A percentile compares a stretch with the other conserved stretches of the same genome.
phyloP scores from a whole-genome alignment of 345 rosid species.

The Boechera divaricarpa region DNA sequence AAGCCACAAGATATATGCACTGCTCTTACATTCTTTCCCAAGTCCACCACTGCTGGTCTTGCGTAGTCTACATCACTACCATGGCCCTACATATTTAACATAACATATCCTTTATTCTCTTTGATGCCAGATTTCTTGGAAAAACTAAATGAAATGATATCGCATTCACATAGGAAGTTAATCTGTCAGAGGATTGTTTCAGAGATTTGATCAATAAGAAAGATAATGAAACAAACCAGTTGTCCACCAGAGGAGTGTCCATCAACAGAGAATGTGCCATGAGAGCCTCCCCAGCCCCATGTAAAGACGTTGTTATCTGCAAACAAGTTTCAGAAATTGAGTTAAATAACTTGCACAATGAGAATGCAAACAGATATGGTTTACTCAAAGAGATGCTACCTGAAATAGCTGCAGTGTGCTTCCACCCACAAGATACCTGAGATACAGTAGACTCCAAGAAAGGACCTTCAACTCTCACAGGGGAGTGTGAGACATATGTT shows the following conservation, averaged over 20 bases:
- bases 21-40: constrained; percentile 65
- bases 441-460: constrained; percentile 61
- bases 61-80: constrained; percentile 84
- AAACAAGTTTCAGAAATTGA: constrained; percentile 20
- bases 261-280: constrained; percentile 91
- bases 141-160: neutral
- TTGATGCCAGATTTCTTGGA: neutral
- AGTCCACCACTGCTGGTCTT: constrained; percentile 58
- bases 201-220: constrained; percentile 23
- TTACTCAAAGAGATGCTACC: constrained; percentile 51
- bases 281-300: constrained; percentile 99
- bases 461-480: constrained; percentile 83
- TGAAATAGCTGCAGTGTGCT: constrained; percentile 94
- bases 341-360: constrained; percentile 8
- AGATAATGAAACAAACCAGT: constrained; percentile 63
- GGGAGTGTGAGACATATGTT: constrained; percentile 58
- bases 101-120: neutral
- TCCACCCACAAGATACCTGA: constrained; percentile 98
- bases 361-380: neutral
- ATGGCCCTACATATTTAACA: constrained; percentile 64
- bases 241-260: constrained; percentile 95
- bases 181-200: neutral
- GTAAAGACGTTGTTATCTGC: constrained; percentile 79
- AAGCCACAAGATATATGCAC: constrained; percentile 86
- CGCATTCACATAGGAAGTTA: neutral